These are phyloP conservation scores for Dactylis glomerata DNA, from an alignment of 176 grass and related monocot genomes.

Conservation along the genomic window DNA sequence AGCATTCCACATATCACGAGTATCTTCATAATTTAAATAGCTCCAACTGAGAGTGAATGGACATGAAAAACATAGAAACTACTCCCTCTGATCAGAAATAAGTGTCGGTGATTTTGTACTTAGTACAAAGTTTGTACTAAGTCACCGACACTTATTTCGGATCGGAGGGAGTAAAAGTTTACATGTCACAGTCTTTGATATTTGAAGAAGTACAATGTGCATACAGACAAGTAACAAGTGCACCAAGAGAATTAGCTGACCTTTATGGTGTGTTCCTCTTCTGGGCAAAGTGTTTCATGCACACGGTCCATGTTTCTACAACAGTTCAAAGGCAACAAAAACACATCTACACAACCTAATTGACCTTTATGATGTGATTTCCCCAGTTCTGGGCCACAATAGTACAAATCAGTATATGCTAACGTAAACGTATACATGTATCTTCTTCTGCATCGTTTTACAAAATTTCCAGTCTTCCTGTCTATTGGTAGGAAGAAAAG, in stretches of 20 bases:
- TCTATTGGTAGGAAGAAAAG: background rate
- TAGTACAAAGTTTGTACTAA: too few species aligned
- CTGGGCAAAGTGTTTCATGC: background rate
- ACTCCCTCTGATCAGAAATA: too few species aligned
- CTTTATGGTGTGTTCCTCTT: background rate
- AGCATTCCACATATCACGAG: background rate
- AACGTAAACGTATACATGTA: background rate
- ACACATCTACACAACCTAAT: slow-evolving; percentile 27
- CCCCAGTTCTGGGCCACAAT: slow-evolving; percentile 15
- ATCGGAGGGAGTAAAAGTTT: too few species aligned
- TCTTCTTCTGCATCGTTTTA: slow-evolving; percentile 34
- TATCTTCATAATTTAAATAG: background rate
- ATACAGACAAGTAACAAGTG: slow-evolving; percentile 2
- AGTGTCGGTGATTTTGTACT: too few species aligned
- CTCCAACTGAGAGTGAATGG: background rate
- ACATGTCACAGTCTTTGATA: background rate
- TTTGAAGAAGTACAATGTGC: background rate
- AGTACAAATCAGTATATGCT: slow-evolving; percentile 31
- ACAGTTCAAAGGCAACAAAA: slow-evolving; percentile 19
- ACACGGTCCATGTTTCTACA: slow-evolving; percentile 16
- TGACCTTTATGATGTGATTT: slow-evolving; percentile 9
- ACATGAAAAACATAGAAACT: background rate
- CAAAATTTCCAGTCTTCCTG: slow-evolving; percentile 36
- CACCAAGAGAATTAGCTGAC: slow-evolving; percentile 15
- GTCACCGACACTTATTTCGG: too few species aligned